Evolutionary conservation across 116 monocot species (phyloP), one percentile per base, ranked within the genome.

Genomic region (Cymodocea nodosa): DNA sequence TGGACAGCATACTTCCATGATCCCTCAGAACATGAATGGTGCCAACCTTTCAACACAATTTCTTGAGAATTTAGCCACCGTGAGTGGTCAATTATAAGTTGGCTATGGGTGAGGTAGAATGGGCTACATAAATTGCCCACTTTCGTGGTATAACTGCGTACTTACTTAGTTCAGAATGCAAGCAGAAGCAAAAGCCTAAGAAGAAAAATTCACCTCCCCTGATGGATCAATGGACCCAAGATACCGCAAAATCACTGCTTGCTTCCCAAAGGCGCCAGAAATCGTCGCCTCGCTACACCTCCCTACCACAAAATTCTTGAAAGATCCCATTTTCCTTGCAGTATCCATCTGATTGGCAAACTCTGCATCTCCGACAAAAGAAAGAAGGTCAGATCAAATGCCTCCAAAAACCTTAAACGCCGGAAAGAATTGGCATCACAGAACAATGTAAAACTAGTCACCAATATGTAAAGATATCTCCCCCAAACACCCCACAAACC

Each of bases 291-390:
- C 81, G 66, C 81, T 84, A 69, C 76, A 65, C 63, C 84, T 68
- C 36, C 87, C 87, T 25, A 70, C 78, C 50, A 76, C 73, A 55
- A 71, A 87, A 36, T 87, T 60, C 71, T 75, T 87, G 65, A 87
- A 81, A 30, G 76, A 63, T 8, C 84, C 79, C 74, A 87, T 30
- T 51, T 60, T 79, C 77, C 81, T 73, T 20, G 79, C 81, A 74
- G 73, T 87, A 13, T 84, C 84, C 81, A 87, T 84, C 71, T 84
- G 74, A 48, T 81, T 74, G 15, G 87, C 84, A 69, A 84, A 87
- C 19, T 87, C 87, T 86, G 69, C 66, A 24, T 40, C 25, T 23
- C 20, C 22, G 1, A 40, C 35, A 61, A 69, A 13, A 48, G 44
- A 74, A 56, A 67, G 48, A 18, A 6, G 7, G 12, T n/a, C 4